Evolutionary conservation across 371 early-diverging fungal genomes (phyloP).

Genomic region (Rhizomucor miehei): DNA sequence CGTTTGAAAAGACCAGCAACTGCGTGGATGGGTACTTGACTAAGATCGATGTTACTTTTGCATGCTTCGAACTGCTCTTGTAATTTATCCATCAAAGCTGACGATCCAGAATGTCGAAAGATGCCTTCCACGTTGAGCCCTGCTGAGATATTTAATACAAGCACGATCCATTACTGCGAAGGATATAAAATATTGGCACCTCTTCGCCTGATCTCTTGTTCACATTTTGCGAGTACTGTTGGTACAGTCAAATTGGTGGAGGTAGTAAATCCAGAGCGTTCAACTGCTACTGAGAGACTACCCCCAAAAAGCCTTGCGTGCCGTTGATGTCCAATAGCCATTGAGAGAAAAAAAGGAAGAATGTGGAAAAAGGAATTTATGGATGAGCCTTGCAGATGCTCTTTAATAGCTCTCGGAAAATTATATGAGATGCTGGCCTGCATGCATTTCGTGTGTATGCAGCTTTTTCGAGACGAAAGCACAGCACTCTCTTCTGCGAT

Average conservation of each 20-base stretch:
- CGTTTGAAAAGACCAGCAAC: conserved; percentile 53
- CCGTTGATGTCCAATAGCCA: too few relatives aligned
- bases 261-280: background rate
- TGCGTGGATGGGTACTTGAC: conserved; percentile 16
- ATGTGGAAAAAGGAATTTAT: too few relatives aligned
- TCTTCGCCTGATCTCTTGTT: conserved; percentile 3
- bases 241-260: conserved; percentile 1
- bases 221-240: conserved; percentile 2
- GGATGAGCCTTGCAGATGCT: too few relatives aligned
- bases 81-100: conserved; percentile 21
- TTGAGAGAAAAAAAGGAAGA: too few relatives aligned
- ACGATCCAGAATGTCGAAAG: conserved; percentile 32
- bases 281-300: background rate
- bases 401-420: too few relatives aligned
- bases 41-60: conserved; percentile 8
- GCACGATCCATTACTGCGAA: background rate
- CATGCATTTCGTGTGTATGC: too few relatives aligned
- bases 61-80: conserved; percentile 17
- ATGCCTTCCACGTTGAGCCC: conserved; percentile 27
- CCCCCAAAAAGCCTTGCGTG: background rate
- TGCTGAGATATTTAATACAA: background rate
- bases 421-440: too few relatives aligned
- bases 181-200: background rate
- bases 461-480: too few relatives aligned
- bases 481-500: too few relatives aligned